Evolutionary conservation across 495 filamentous ascomycete species (phyloP).

Genomic region (Polyplosphaeria fusca): DNA sequence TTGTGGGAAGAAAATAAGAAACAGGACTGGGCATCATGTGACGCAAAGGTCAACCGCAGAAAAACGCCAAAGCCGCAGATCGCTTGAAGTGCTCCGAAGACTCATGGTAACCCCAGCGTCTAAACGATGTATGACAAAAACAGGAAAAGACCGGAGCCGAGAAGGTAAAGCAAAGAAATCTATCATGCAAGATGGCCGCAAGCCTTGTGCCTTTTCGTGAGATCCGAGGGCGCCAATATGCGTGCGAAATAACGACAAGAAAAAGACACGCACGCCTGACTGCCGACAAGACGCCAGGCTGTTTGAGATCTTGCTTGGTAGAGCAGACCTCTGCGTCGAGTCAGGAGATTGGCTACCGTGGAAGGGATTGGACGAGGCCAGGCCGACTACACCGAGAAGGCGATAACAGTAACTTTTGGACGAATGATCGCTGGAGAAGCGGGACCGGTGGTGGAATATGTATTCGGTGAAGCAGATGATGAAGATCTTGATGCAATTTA

Average conservation of each 20-base stretch:
- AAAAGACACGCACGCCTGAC: too few species aligned
- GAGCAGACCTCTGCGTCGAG: too few species aligned
- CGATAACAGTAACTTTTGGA: constrained; percentile 32
- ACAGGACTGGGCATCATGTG: neutral
- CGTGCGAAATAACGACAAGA: constrained; percentile 30
- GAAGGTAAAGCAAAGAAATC: constrained; percentile 29
- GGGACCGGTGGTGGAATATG: constrained; percentile 21
- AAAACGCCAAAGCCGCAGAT: constrained; percentile 20
- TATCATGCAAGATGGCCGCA: constrained; percentile 34
- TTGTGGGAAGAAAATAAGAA: constrained; percentile 9
- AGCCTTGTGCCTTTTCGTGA: constrained; percentile 28
- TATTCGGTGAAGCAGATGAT: constrained; percentile 12
- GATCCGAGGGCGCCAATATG: constrained; percentile 32
- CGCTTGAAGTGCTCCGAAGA: constrained; percentile 22
- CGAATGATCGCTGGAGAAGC: constrained; percentile 22
- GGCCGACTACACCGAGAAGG: too few species aligned
- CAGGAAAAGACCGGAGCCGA: constrained; percentile 7
- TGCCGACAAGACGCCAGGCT: too few species aligned
- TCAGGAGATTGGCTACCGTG: too few species aligned
- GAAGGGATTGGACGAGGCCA: too few species aligned
- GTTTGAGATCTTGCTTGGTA: too few species aligned
- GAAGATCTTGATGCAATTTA: neutral
- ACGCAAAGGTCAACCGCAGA: neutral
- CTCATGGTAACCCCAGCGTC: constrained; percentile 13
- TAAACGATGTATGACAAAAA: constrained; percentile 20